Percentiles rank a stretch among this genome's conserved stretches.
Conservation (phyloP, 75 land plant genomes). For the Pinus albicaulis region DNA sequence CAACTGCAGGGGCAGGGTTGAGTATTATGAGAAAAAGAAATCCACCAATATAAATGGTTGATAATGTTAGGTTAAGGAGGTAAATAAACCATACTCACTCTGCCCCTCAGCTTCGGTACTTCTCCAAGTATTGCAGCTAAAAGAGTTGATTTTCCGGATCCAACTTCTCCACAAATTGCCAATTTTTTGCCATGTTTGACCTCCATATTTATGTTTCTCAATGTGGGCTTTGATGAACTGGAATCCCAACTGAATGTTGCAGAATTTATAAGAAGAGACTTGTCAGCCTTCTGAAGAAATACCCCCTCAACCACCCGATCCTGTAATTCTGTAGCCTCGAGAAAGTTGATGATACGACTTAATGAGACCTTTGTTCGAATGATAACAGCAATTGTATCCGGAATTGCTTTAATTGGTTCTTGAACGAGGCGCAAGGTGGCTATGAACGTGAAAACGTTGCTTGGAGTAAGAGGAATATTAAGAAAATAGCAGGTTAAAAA, state of each 20-base stretch:
- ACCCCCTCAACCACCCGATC: constrained; percentile 9
- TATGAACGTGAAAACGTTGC: constrained; percentile 68
- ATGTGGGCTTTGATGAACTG: not conserved
- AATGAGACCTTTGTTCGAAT: constrained; percentile 68
- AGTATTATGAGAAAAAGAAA: constrained; percentile 12
- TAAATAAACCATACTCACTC: constrained; percentile 1
- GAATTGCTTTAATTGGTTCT: constrained; percentile 65
- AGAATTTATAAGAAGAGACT: constrained; percentile 11
- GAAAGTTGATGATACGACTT: constrained; percentile 39
- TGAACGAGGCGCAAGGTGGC: constrained; percentile 81
- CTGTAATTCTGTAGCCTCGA: constrained; percentile 35
- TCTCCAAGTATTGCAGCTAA: constrained; percentile 46
- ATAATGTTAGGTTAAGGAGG: not conserved
- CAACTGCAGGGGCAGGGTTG: constrained; percentile 22
- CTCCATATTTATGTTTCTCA: not conserved
- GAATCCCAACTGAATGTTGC: constrained; percentile 20
- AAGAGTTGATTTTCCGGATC: constrained; percentile 49
- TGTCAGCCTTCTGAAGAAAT: not conserved
- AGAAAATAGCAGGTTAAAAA: constrained; percentile 68
- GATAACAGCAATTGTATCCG: constrained; percentile 57
- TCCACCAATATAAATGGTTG: not conserved
- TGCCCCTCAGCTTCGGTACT: constrained; percentile 28
- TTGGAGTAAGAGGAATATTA: constrained; percentile 55
- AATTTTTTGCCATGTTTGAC: constrained; percentile 24
- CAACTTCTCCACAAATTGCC: constrained; percentile 46